A percentile compares a stretch with the other conserved stretches of the same genome.
These are phyloP conservation scores for Curvularia eragrostidis DNA, from an alignment of 2,329 filamentous ascomycete species.

Conservation along the genomic window DNA sequence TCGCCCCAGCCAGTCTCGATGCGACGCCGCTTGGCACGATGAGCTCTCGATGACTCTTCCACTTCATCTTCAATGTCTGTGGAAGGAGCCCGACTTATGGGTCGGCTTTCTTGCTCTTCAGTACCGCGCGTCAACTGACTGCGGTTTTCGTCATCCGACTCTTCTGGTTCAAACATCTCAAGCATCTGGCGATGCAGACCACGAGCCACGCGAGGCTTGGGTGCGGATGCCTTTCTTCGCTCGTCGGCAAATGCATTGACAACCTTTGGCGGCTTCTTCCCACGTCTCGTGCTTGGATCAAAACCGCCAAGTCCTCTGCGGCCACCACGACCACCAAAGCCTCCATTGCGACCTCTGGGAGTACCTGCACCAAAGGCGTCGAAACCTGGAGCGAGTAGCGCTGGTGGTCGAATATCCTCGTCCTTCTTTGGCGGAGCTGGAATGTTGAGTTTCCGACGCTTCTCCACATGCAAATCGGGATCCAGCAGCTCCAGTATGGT, in stretches of 20 bases:
- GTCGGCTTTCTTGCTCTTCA: conserved; percentile 83
- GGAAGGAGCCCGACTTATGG: conserved; percentile 71
- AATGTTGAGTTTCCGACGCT: conserved; percentile 79
- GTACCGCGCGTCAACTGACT: conserved; percentile 75
- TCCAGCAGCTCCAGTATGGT: conserved; percentile 82
- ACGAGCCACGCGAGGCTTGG: conserved; percentile 66
- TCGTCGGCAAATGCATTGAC: conserved; percentile 63
- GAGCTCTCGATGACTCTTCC: conserved; percentile 55
- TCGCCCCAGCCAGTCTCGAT: conserved; percentile 55
- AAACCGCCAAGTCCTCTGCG: conserved; percentile 54
- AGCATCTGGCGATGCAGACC: conserved; percentile 82
- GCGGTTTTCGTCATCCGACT: conserved; percentile 77
- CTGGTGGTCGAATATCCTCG: conserved; percentile 62
- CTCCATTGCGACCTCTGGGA: conserved; percentile 58
- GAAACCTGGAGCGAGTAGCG: conserved; percentile 62
- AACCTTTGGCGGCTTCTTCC: conserved; percentile 48
- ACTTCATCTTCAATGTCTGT: conserved; percentile 60
- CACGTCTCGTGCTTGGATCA: conserved; percentile 52
- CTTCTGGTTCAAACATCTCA: conserved; percentile 78
- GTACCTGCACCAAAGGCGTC: conserved; percentile 70
- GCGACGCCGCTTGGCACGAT: conserved; percentile 55
- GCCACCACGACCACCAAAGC: conserved; percentile 50
- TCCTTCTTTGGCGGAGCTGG: conserved; percentile 67
- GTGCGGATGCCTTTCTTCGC: conserved; percentile 63
- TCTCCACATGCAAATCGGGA: conserved; percentile 79